Evolutionary conservation across 2,329 filamentous ascomycete genomes (phyloP).

Genomic region (Cercospora zeina): DNA sequence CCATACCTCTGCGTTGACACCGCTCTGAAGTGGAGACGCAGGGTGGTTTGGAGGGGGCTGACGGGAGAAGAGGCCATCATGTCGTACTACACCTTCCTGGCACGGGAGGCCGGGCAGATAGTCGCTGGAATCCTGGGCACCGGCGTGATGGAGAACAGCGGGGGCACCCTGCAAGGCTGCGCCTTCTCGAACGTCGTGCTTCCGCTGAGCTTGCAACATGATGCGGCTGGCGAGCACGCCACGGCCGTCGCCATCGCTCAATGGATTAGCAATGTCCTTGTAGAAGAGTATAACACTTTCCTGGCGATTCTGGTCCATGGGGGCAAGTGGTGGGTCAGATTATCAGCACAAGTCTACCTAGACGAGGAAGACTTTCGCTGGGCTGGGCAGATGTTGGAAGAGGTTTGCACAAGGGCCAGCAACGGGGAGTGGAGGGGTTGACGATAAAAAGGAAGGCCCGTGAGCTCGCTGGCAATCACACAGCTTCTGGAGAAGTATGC

Average conservation of each 20-base stretch:
- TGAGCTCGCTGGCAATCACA: too few species aligned
- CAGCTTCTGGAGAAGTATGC: too few species aligned
- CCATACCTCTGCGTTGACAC: slow-evolving; percentile 71
- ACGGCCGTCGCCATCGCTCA: slow-evolving; percentile 43
- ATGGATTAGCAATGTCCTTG: slow-evolving; percentile 43
- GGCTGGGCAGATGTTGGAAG: slow-evolving; percentile 60
- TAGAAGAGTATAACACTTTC: slow-evolving; percentile 69
- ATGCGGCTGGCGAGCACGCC: slow-evolving; percentile 38
- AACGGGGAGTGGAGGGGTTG: slow-evolving; percentile 47
- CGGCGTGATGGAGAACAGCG: slow-evolving; percentile 66
- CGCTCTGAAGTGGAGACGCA: slow-evolving; percentile 66
- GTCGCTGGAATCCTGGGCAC: slow-evolving; percentile 68
- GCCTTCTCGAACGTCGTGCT: slow-evolving; percentile 72
- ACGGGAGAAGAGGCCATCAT: slow-evolving; percentile 72
- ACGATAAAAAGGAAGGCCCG: too few species aligned
- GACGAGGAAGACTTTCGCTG: slow-evolving; percentile 75
- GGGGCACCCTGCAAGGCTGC: slow-evolving; percentile 64
- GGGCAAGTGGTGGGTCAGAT: slow-evolving; percentile 65
- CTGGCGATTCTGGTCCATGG: slow-evolving; percentile 64
- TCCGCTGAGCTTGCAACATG: slow-evolving; percentile 56
- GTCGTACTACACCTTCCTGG: slow-evolving; percentile 63
- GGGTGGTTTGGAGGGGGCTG: slow-evolving; percentile 19
- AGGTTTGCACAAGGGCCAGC: slow-evolving; percentile 55
- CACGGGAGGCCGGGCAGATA: slow-evolving; percentile 61
- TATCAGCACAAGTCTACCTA: slow-evolving; percentile 84